Evolutionary conservation across 2,329 filamentous ascomycete genomes (phyloP).

Genomic region (Neodidymelliopsis sp.): DNA sequence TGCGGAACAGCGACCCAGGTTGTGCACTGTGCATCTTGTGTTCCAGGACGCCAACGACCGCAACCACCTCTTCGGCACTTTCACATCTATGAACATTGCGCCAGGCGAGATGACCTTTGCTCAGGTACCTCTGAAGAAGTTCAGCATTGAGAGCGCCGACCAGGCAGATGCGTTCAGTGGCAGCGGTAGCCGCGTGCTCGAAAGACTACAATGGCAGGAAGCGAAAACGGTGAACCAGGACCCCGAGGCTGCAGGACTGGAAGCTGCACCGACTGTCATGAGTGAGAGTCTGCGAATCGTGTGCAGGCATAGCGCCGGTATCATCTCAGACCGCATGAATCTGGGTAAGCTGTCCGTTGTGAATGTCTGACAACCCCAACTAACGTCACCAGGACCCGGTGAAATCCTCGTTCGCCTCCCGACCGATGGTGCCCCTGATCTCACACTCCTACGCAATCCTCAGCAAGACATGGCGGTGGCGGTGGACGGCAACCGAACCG

Average conservation of each 20-base stretch:
- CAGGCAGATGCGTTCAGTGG: conserved; percentile 54
- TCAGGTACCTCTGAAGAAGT: conserved; percentile 71
- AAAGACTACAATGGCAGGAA: conserved; percentile 67
- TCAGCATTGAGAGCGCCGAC: conserved; percentile 68
- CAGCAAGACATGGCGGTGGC: conserved; percentile 81
- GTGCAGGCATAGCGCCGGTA: conserved; percentile 77
- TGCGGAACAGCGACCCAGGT: conserved; percentile 54
- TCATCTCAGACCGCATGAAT: conserved; percentile 83
- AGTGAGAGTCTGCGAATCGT: conserved; percentile 80
- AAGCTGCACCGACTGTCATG: conserved; percentile 71
- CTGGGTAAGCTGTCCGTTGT: conserved; percentile 57
- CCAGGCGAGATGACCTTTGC: conserved; percentile 74
- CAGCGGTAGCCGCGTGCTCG: conserved; percentile 51
- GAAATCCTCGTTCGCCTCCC: conserved; percentile 57
- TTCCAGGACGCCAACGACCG: conserved; percentile 79
- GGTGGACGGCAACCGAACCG: conserved; percentile 58
- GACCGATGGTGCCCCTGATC: conserved; percentile 45
- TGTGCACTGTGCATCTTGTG: conserved; percentile 75
- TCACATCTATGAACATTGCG: conserved; percentile 75
- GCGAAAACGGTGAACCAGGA: conserved; percentile 77
- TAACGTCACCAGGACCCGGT: conserved; percentile 45
- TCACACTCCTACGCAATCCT: conserved; percentile 64
- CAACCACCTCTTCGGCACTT: conserved; percentile 72
- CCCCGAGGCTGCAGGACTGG: conserved; percentile 61
- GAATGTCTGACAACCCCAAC: not conserved